These are phyloP conservation scores for Malbranchea zuffiana DNA, from an alignment of 2,329 filamentous ascomycete species.

Conservation along the genomic window DNA sequence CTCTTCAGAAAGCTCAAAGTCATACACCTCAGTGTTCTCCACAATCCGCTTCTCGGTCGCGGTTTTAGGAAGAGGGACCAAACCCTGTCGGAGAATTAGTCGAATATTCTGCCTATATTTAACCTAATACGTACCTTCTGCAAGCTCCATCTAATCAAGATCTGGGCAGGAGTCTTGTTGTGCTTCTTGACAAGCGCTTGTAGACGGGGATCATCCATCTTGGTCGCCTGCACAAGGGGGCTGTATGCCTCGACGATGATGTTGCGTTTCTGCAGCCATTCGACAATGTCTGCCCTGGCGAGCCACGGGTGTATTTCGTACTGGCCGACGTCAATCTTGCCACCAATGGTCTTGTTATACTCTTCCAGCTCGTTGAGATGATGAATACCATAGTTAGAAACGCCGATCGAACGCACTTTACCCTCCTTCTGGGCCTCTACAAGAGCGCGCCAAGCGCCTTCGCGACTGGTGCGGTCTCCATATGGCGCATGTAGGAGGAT, in stretches of 20 bases:
- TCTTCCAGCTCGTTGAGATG: constrained; percentile 33
- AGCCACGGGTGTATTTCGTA: constrained; percentile 89
- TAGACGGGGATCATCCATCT: constrained; percentile 45
- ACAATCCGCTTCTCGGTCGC: constrained; percentile 49
- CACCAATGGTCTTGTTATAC: constrained; percentile 38
- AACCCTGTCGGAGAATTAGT: constrained; percentile 37
- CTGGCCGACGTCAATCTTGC: constrained; percentile 71
- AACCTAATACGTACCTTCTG: constrained; percentile 37
- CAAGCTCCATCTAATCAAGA: constrained; percentile 51
- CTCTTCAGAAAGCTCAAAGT: constrained; percentile 48
- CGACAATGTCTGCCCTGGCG: constrained; percentile 62
- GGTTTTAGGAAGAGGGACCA: constrained; percentile 53
- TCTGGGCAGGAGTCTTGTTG: constrained; percentile 47
- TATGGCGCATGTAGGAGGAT: constrained; percentile 33
- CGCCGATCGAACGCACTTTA: constrained; percentile 32
- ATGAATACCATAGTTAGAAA: constrained; percentile 33
- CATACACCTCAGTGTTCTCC: constrained; percentile 49
- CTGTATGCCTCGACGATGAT: constrained; percentile 50
- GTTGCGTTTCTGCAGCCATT: constrained; percentile 58
- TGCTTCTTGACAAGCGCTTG: constrained; percentile 45
- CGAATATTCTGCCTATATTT: too few species aligned
- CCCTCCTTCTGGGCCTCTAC: constrained; percentile 26
- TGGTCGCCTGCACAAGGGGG: constrained; percentile 36
- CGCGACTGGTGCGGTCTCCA: constrained; percentile 28
- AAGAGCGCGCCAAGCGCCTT: constrained; percentile 32